Evolutionary conservation across 1,284 basidiomycete genomes (phyloP), one percentile per base, ranked within the genome.

Genomic region (Cronartium quercuum): DNA sequence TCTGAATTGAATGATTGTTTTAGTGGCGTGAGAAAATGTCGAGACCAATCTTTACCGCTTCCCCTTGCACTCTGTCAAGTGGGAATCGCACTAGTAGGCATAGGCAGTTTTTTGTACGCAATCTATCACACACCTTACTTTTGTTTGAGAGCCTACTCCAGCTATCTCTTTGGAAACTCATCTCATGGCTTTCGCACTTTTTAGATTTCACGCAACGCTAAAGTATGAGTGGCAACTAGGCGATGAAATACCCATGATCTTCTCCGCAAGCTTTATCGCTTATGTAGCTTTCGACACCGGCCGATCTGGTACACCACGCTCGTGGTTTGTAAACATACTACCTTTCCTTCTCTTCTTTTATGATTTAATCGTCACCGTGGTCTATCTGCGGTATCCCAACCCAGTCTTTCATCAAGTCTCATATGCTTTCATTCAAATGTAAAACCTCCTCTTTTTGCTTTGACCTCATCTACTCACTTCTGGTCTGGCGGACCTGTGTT

Each of bases 341-440:
- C 47, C 79, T 0, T 76, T 80, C 0, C 73, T 80, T 10, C 13
- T 63, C 10, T 35, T 44, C 10, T 64, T 81, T 55, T 24, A 77
- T 13, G 40, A 73, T 10, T 12, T 78, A 34, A 77, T 78, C 24
- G 55, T 68, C 6, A 78, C 77, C 68, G 80, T 80, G 38, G 79
- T 79, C 0, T 77, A 77, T 18, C 71, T 78, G 24, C 77, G 76
- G 69, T 82, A 84, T 58, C 83, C 83, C 1, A 85, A 86, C 79
- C 85, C 85, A 0, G 82, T 86, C 7, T 84, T 85, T 67, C 85
- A 86, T 78, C 84, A 86, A 80, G 77, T 84, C 38, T 82, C 84
- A 0, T 86, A 85, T 76, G 85, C 81, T 0, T 24, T 75, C 24
- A 83, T 86, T 63, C 82, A 85, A 76, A 44, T 83, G 42, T 74